phyloP scores from a whole-genome alignment of 306 rosid species.

The Leucaena leucocephala region DNA sequence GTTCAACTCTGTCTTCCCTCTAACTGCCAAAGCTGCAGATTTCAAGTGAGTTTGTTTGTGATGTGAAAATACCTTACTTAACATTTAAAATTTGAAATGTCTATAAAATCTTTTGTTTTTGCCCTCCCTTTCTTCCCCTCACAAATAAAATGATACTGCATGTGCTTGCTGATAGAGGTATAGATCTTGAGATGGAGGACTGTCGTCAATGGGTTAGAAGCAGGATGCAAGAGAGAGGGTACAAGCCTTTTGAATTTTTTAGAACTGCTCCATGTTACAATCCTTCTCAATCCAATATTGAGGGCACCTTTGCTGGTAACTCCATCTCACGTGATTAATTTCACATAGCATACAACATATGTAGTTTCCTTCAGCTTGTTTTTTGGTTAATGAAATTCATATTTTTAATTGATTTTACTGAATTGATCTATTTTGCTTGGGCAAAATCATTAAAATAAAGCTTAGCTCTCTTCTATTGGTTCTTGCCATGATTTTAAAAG shows the following conservation, averaged over 20 bases:
- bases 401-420: constrained; percentile 24
- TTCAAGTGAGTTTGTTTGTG: constrained; percentile 58
- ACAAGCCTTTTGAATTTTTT: constrained; percentile 75
- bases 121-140: background rate
- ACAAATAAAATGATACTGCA: constrained; percentile 28
- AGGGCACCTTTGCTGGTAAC: constrained; percentile 49
- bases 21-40: constrained; percentile 59
- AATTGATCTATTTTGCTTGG: background rate
- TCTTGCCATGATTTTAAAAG: constrained; percentile 18
- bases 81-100: constrained; percentile 11
- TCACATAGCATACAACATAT: background rate
- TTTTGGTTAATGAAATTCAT: constrained; percentile 24
- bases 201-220: constrained; percentile 76
- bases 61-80: constrained; percentile 28
- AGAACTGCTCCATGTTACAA: constrained; percentile 73
- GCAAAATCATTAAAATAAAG: background rate
- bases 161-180: constrained; percentile 49
- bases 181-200: constrained; percentile 56
- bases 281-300: constrained; percentile 53
- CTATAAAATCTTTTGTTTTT: background rate
- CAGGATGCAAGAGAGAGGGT: constrained; percentile 68
- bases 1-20: constrained; percentile 77
- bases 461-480: constrained; percentile 14
- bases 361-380: constrained; percentile 14
- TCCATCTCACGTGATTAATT: constrained; percentile 20